A percentile compares a stretch with the other conserved stretches of the same genome.
Conservation (phyloP, 2,329 filamentous ascomycete species). For the Penicillium sp. region DNA sequence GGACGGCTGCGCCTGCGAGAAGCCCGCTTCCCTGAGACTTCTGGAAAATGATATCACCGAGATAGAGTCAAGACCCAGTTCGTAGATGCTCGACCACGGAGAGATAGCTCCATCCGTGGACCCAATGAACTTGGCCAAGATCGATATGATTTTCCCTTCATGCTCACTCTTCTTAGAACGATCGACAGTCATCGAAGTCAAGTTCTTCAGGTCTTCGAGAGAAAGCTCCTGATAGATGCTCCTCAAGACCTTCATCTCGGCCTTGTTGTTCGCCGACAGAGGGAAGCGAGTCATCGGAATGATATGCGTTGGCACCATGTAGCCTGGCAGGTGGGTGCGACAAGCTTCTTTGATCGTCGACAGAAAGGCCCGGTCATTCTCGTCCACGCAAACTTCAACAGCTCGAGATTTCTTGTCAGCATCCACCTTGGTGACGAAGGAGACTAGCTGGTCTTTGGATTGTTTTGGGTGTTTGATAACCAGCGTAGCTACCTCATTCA, state of each 20-base stretch:
- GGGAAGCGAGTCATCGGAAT: slow-evolving; percentile 67
- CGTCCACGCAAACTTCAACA: slow-evolving; percentile 36
- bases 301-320: slow-evolving; percentile 89
- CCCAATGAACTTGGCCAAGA: slow-evolving; percentile 52
- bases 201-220: slow-evolving; percentile 56
- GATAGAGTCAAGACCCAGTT: slow-evolving; percentile 83
- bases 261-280: slow-evolving; percentile 84
- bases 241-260: slow-evolving; percentile 66
- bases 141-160: slow-evolving; percentile 45
- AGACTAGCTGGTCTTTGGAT: slow-evolving; percentile 75
- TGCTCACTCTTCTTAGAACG: slow-evolving; percentile 29
- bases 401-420: slow-evolving; percentile 14
- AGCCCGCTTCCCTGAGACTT: slow-evolving; percentile 58
- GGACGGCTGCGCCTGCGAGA: slow-evolving; percentile 58
- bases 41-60: slow-evolving; percentile 67
- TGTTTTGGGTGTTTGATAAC: slow-evolving; percentile 67
- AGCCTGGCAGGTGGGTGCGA: slow-evolving; percentile 63
- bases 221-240: slow-evolving; percentile 60
- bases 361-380: slow-evolving; percentile 40
- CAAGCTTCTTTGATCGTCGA: slow-evolving; percentile 58
- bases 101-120: slow-evolving; percentile 44
- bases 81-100: slow-evolving; percentile 66
- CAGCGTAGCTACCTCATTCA: slow-evolving; percentile 69
- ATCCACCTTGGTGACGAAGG: slow-evolving; percentile 56
- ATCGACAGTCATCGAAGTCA: slow-evolving; percentile 40